These are phyloP conservation scores for Penicillium sp. DNA, from an alignment of 2,329 filamentous ascomycete species.

Conservation along the genomic window DNA sequence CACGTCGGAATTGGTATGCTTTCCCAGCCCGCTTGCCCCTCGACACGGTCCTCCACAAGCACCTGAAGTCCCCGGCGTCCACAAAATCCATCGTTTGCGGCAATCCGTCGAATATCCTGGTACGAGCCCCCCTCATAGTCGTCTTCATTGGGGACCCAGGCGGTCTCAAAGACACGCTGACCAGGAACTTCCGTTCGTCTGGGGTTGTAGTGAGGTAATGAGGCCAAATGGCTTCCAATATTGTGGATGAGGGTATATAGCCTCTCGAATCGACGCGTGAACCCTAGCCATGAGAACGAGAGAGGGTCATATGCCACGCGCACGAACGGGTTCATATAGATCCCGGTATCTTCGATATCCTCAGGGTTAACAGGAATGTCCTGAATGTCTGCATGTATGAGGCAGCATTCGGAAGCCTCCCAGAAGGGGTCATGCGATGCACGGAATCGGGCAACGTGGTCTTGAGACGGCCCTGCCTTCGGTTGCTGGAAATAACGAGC, in stretches of 20 bases:
- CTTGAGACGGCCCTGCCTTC: slow-evolving; percentile 5
- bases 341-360: slow-evolving; percentile 56
- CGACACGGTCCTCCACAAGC: slow-evolving; percentile 47
- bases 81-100: slow-evolving; percentile 52
- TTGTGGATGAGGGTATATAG: slow-evolving; percentile 65
- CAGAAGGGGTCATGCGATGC: slow-evolving; percentile 64
- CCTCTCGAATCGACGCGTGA: slow-evolving; percentile 68
- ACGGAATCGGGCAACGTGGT: slow-evolving; percentile 59
- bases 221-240: slow-evolving; percentile 60
- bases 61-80: slow-evolving; percentile 49
- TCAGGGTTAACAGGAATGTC: slow-evolving; percentile 36
- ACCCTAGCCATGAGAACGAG: slow-evolving; percentile 63
- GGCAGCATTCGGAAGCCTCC: slow-evolving; percentile 69
- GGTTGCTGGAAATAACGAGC: slow-evolving; percentile 49
- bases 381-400: slow-evolving; percentile 58
- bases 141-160: slow-evolving; percentile 45
- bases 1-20: slow-evolving; percentile 44
- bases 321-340: slow-evolving; percentile 77
- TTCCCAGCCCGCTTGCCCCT: slow-evolving; percentile 53
- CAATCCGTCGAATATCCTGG: slow-evolving; percentile 42
- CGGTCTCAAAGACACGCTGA: slow-evolving; percentile 46
- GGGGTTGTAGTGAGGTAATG: slow-evolving; percentile 65
- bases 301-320: slow-evolving; percentile 69
- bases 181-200: slow-evolving; percentile 65
- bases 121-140: slow-evolving; percentile 44